Percentiles rank a stretch among this genome's conserved stretches.
Evolutionary conservation across 495 filamentous ascomycete species (phyloP).

Genomic region (Coniosporium apollinis): DNA sequence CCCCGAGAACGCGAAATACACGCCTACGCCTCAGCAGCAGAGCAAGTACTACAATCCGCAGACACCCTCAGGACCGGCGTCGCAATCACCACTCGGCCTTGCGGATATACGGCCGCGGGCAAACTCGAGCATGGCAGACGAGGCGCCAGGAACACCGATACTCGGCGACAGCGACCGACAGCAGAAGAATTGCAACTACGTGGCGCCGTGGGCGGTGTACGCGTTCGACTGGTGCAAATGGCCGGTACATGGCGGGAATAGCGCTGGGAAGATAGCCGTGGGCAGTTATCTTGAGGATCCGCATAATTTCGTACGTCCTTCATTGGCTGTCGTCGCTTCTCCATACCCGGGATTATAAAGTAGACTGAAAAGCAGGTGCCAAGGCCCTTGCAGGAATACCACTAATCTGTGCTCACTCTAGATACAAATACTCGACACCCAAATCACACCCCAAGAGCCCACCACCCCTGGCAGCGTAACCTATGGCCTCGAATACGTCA

Average conservation of each 20-base stretch:
- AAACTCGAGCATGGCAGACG: constrained; percentile 59
- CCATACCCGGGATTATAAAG: too few relatives aligned
- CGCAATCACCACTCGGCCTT: constrained; percentile 76
- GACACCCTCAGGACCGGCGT: constrained; percentile 53
- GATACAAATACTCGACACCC: constrained; percentile 95
- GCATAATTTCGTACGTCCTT: constrained; percentile 71
- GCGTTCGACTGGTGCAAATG: constrained; percentile 99
- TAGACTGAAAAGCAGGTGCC: too few relatives aligned
- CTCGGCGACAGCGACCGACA: too few relatives aligned
- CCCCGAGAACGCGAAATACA: constrained; percentile 48
- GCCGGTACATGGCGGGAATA: constrained; percentile 51
- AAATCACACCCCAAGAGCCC: constrained; percentile 59
- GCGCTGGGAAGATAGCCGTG: constrained; percentile 73
- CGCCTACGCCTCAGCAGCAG: constrained; percentile 20
- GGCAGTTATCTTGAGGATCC: constrained; percentile 96
- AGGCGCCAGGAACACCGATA: constrained; percentile 30
- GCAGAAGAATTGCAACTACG: constrained; percentile 66
- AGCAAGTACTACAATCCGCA: constrained; percentile 24
- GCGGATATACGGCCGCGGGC: constrained; percentile 72
- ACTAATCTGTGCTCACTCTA: constrained; percentile 18
- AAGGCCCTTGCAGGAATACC: neutral
- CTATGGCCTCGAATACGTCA: constrained; percentile 75
- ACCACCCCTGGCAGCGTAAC: constrained; percentile 49
- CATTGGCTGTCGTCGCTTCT: neutral
- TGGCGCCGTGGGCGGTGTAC: constrained; percentile 89